Conservation (phyloP, 805 yeast genomes). For the Wickerhamomyces mucosus region DNA sequence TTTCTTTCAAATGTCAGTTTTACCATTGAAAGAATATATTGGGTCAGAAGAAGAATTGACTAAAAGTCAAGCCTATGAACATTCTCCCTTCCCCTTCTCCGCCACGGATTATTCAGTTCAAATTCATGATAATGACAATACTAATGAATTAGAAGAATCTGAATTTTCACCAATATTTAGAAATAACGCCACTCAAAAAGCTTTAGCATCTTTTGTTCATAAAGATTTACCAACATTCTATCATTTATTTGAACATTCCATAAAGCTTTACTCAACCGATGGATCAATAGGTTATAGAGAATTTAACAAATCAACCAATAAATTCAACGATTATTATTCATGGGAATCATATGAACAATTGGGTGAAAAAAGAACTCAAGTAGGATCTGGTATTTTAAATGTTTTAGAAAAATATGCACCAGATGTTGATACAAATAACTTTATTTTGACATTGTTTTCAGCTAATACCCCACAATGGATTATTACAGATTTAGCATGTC, state of each 20-base stretch:
- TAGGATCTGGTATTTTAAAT: constrained; percentile 48
- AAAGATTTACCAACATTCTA: constrained; percentile 35
- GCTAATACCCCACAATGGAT: constrained; percentile 62
- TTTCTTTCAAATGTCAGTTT: no score
- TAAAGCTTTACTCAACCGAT: constrained; percentile 24
- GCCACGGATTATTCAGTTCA: constrained; percentile 15
- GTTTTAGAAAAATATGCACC: constrained; percentile 30
- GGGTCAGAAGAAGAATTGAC: no score
- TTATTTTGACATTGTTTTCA: constrained; percentile 47
- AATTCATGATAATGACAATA: constrained; percentile 17
- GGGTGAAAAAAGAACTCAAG: constrained; percentile 30
- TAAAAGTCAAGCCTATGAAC: no score
- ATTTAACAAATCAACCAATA: constrained; percentile 22
- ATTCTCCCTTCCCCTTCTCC: no score
- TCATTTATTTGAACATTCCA: constrained; percentile 35
- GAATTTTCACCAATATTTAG: constrained; percentile 48
- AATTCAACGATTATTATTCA: constrained; percentile 32
- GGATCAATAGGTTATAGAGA: constrained; percentile 40
- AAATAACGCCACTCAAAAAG: constrained; percentile 24
- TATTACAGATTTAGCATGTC: constrained; percentile 59
- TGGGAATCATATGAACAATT: constrained; percentile 34
- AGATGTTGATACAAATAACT: constrained; percentile 25
- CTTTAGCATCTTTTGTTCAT: constrained; percentile 29
- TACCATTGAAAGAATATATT: no score
- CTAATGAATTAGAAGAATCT: no score